Evolutionary conservation across 2,329 filamentous ascomycete species (phyloP).

Genomic region (Raffaelea albimanens): DNA sequence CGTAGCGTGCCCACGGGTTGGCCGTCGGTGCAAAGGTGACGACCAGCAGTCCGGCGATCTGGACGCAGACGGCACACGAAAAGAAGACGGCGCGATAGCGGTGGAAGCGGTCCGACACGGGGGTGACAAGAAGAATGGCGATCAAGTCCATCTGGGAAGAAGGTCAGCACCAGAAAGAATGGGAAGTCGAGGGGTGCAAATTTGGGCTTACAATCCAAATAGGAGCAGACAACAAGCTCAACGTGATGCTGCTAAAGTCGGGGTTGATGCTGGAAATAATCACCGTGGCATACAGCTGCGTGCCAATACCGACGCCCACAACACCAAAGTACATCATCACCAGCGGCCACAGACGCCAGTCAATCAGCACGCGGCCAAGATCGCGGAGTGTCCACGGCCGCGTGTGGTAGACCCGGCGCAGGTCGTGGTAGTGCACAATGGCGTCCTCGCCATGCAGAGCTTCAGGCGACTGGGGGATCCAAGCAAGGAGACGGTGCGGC

Average conservation of each 20-base stretch:
- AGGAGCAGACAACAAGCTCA: conserved; percentile 77
- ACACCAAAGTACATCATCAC: conserved; percentile 91
- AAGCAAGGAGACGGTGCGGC: conserved; percentile 42
- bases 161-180: no score
- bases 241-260: conserved; percentile 58
- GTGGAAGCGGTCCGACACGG: conserved; percentile 81
- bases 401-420: conserved; percentile 70
- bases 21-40: conserved; percentile 60
- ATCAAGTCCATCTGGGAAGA: conserved; percentile 60
- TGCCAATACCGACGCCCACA: conserved; percentile 84
- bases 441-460: conserved; percentile 71
- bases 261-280: conserved; percentile 77
- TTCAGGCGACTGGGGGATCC: conserved; percentile 59
- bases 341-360: conserved; percentile 84
- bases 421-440: conserved; percentile 70
- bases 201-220: conserved; percentile 61
- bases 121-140: conserved; percentile 76
- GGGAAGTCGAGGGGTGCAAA: no score
- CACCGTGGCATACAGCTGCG: conserved; percentile 77
- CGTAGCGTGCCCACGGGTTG: conserved; percentile 75
- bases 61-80: conserved; percentile 62
- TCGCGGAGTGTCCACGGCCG: conserved; percentile 65
- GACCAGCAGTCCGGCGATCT: conserved; percentile 72
- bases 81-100: conserved; percentile 73
- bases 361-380: conserved; percentile 59